Conservation (phyloP, 1,284 basidiomycete genomes). For the Cutaneotrichosporon mucoides region DNA sequence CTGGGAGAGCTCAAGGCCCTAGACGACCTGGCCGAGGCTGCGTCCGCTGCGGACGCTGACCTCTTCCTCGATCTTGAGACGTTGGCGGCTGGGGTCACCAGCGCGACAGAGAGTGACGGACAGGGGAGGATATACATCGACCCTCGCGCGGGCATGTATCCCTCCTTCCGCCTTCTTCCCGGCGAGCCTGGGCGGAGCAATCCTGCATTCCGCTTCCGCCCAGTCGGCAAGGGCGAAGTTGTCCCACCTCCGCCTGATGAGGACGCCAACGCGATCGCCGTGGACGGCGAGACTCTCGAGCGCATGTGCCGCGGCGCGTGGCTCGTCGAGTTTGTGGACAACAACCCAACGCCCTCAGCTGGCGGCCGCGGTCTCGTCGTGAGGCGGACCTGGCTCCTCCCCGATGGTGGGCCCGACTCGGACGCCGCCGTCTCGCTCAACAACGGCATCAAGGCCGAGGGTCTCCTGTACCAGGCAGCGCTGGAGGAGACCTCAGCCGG, state of each 20-base stretch:
- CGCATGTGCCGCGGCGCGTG: slow-evolving; percentile 12
- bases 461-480: slow-evolving; percentile 24
- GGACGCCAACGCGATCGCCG: slow-evolving; percentile 4
- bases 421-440: slow-evolving; percentile 3
- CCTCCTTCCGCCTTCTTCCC: slow-evolving; percentile 15
- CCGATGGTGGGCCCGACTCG: slow-evolving; percentile 3
- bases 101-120: slow-evolving; percentile 1
- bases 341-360: neutral
- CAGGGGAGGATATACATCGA: slow-evolving; percentile 6
- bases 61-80: slow-evolving; percentile 38
- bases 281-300: neutral
- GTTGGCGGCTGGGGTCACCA: slow-evolving; percentile 14
- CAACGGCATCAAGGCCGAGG: slow-evolving; percentile 28
- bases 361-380: slow-evolving; percentile 28
- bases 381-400: slow-evolving; percentile 28
- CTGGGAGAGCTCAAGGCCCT: slow-evolving; percentile 35
- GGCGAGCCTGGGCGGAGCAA: slow-evolving; percentile 1
- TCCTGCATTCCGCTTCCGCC: slow-evolving; percentile 15
- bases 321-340: slow-evolving; percentile 15
- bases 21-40: slow-evolving; percentile 28
- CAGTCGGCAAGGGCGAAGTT: slow-evolving; percentile 9
- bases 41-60: slow-evolving; percentile 15
- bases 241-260: slow-evolving; percentile 10
- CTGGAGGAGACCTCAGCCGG: neutral
- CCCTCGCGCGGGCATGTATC: slow-evolving; percentile 9